Percentiles rank a stretch among this genome's conserved stretches.
Conservation (phyloP, 371 early-diverging fungal species). For the Blastocladiella emersonii region DNA sequence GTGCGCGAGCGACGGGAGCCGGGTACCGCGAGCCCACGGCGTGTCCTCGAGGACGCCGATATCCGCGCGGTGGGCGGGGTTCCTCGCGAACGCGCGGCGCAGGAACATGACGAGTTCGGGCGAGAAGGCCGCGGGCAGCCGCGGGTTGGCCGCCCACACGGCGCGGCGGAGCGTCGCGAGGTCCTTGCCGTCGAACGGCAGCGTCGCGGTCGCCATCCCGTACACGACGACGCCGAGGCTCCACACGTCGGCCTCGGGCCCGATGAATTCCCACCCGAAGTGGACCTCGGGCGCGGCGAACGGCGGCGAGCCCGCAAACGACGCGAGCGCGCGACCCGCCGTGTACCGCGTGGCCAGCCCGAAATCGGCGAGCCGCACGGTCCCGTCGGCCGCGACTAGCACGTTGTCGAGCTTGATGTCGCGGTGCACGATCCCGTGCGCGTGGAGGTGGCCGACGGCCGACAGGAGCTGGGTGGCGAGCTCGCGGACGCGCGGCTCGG, state of each 20-base stretch:
- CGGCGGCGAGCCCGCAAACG: slow-evolving; percentile 60
- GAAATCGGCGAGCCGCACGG: slow-evolving; percentile 58
- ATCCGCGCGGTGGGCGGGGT: too few species aligned
- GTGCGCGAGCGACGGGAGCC: too few species aligned
- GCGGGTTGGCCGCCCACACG: too few species aligned
- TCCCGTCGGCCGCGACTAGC: not conserved
- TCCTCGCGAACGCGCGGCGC: too few species aligned
- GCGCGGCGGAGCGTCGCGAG: not conserved
- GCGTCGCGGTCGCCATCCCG: slow-evolving; percentile 30
- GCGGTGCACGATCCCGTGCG: slow-evolving; percentile 10
- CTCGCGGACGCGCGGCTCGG: not conserved
- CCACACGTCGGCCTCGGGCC: slow-evolving; percentile 49
- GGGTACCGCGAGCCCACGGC: too few species aligned
- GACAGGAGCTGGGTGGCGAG: not conserved
- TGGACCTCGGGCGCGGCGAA: slow-evolving; percentile 18
- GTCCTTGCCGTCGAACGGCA: slow-evolving; percentile 36
- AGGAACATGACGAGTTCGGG: too few species aligned
- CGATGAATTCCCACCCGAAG: slow-evolving; percentile 31
- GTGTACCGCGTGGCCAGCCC: slow-evolving; percentile 76
- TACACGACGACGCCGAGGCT: slow-evolving; percentile 41
- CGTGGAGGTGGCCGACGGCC: slow-evolving; percentile 4
- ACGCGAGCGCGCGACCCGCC: slow-evolving; percentile 29
- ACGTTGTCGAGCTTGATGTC: slow-evolving; percentile 7
- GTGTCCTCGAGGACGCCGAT: too few species aligned
- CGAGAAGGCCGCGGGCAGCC: too few species aligned